A percentile compares a stretch with the other conserved stretches of the same genome.
Evolutionary conservation across 257 asterid species (phyloP).

Genomic region (Fraxinus anomala): DNA sequence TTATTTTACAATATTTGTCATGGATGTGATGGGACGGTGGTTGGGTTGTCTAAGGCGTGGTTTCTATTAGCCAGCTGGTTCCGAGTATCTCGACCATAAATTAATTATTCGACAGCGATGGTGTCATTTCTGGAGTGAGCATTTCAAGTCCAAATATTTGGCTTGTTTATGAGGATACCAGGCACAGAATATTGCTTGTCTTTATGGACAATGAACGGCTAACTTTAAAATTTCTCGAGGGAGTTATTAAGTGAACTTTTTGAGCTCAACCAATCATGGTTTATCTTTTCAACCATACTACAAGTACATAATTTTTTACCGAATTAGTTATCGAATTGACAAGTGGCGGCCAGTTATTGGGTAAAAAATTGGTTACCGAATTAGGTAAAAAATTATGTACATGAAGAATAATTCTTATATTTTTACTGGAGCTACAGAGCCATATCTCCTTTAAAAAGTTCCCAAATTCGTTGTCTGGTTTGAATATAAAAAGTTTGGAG

Average conservation of each 20-base stretch:
- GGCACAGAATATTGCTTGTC: neutral
- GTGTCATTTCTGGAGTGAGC: neutral
- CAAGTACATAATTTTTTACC: too few species aligned
- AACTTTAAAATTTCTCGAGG: neutral
- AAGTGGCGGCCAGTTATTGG: too few species aligned
- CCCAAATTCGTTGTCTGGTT: neutral
- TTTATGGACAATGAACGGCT: neutral
- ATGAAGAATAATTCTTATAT: too few species aligned
- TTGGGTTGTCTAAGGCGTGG: too few species aligned
- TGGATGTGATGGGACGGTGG: neutral
- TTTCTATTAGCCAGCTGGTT: neutral
- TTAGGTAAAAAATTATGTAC: too few species aligned
- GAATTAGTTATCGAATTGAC: too few species aligned
- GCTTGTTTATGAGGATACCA: neutral
- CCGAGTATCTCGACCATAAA: neutral
- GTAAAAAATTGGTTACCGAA: too few species aligned
- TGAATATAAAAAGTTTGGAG: neutral
- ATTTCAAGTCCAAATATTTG: neutral
- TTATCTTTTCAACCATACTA: too few species aligned
- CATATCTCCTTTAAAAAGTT: neutral
- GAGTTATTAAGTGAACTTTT: too few species aligned
- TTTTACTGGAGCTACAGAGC: too few species aligned
- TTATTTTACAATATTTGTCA: too few species aligned
- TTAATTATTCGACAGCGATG: neutral
- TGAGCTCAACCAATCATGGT: neutral